phyloP scores from a whole-genome alignment of 129 eudicot genomes.

The Deinandra increscens region DNA sequence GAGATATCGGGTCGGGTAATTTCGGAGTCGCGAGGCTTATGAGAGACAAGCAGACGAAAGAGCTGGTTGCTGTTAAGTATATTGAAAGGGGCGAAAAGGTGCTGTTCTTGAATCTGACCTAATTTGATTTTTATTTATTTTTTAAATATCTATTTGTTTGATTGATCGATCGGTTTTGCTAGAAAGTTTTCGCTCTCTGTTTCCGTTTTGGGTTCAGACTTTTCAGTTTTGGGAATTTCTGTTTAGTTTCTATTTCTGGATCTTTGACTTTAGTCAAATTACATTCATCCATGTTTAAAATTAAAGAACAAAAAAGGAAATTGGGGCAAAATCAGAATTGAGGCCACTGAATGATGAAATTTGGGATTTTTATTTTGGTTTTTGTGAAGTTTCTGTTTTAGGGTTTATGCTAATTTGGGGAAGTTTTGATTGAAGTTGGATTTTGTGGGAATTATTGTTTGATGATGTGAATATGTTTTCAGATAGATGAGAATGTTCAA shows the following conservation, averaged over 20 bases:
- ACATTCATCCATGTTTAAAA: background rate
- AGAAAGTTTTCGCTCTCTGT: too few species aligned
- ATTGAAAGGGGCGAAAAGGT: conserved; percentile 93
- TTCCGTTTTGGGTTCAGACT: conserved; percentile 15
- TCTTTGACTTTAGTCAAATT: conserved; percentile 25
- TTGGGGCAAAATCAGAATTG: conserved; percentile 6
- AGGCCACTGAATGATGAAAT: background rate
- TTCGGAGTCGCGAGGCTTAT: conserved; percentile 83
- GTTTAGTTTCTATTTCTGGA: conserved; percentile 25
- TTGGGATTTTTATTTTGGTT: conserved; percentile 4
- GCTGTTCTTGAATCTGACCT: conserved; percentile 3
- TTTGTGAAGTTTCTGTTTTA: background rate
- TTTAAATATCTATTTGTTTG: background rate
- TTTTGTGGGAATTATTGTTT: conserved; percentile 20
- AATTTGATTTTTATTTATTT: background rate
- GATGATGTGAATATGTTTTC: conserved; percentile 28
- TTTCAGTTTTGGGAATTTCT: conserved; percentile 15
- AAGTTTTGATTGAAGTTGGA: background rate
- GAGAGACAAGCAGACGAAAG: conserved; percentile 82
- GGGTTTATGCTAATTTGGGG: conserved; percentile 6
- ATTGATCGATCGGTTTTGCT: conserved; percentile 1
- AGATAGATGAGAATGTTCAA: conserved; percentile 73
- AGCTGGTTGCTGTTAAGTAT: conserved; percentile 90
- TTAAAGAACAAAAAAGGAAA: background rate
- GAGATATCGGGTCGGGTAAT: conserved; percentile 86